A percentile compares a stretch with the other conserved stretches of the same genome.
phyloP scores from a whole-genome alignment of 257 asterid genomes.

The Sherardia arvensis region DNA sequence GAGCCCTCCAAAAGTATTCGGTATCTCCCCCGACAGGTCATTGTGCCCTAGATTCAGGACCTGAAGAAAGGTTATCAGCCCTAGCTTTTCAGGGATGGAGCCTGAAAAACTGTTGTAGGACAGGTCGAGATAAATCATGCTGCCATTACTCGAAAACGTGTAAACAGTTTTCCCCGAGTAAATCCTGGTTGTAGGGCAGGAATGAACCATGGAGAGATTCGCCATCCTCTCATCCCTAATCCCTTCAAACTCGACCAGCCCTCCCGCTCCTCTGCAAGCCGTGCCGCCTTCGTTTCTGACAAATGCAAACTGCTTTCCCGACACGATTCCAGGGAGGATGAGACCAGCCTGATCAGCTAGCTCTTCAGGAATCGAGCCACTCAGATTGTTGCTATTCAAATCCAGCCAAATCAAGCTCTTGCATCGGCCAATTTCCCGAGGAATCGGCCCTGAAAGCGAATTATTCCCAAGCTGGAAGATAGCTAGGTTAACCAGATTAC shows the following conservation, averaged over 20 bases:
- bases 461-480: constrained; percentile 85
- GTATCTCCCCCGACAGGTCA: constrained; percentile 53
- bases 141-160: constrained; percentile 65
- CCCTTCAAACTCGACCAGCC: constrained; percentile 82
- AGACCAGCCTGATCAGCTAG: constrained; percentile 57
- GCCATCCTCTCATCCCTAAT: constrained; percentile 53
- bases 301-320: constrained; percentile 81
- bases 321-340: constrained; percentile 57
- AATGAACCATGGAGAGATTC: constrained; percentile 62
- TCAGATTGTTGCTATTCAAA: constrained; percentile 73
- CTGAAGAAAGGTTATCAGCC: constrained; percentile 61
- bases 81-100: constrained; percentile 51
- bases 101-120: constrained; percentile 74
- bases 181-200: constrained; percentile 71
- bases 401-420: constrained; percentile 79
- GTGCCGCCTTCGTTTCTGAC: constrained; percentile 93
- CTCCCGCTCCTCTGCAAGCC: constrained; percentile 83
- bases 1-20: constrained; percentile 61
- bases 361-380: constrained; percentile 53
- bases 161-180: constrained; percentile 66
- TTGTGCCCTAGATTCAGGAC: constrained; percentile 88
- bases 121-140: constrained; percentile 82
- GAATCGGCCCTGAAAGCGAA: constrained; percentile 55
- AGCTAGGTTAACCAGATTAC: constrained; percentile 64
- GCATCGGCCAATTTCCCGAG: constrained; percentile 53